phyloP scores from a whole-genome alignment of 495 filamentous ascomycete species.

The Aspergillus mulundensis region DNA sequence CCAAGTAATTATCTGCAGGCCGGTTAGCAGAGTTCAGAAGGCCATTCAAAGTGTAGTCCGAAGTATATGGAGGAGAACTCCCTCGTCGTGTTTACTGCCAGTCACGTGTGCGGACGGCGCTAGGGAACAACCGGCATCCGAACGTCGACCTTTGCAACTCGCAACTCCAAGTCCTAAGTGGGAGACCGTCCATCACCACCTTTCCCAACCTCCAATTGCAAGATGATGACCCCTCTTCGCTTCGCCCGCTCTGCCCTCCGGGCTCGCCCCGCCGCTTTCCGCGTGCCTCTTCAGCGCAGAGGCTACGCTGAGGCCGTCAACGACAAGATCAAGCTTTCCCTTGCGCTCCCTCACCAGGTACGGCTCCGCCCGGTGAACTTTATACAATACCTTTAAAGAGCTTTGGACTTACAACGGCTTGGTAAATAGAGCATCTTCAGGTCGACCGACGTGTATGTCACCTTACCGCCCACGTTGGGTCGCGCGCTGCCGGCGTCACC shows the following conservation, averaged over 20 bases:
- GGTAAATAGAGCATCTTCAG: conserved; percentile 64
- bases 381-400: neutral
- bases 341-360: conserved; percentile 98
- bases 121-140: conserved; percentile 48
- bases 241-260: conserved; percentile 82
- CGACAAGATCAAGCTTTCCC: conserved; percentile 96
- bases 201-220: conserved; percentile 36
- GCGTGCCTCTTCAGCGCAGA: conserved; percentile 71
- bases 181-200: conserved; percentile 36
- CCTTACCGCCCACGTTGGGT: neutral
- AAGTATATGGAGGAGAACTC: neutral
- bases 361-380: conserved; percentile 25
- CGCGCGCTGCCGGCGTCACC: conserved; percentile 11
- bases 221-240: conserved; percentile 92
- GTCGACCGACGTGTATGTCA: conserved; percentile 68
- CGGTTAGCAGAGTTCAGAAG: neutral
- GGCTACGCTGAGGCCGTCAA: conserved; percentile 90
- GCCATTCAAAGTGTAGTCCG: neutral
- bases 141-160: conserved; percentile 45
- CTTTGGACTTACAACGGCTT: conserved; percentile 22
- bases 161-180: conserved; percentile 32
- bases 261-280: conserved; percentile 65
- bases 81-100: neutral
- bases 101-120: conserved; percentile 22
- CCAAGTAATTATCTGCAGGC: neutral